Conservation (phyloP, 257 asterid species). For the Gentiana macrophylla region DNA sequence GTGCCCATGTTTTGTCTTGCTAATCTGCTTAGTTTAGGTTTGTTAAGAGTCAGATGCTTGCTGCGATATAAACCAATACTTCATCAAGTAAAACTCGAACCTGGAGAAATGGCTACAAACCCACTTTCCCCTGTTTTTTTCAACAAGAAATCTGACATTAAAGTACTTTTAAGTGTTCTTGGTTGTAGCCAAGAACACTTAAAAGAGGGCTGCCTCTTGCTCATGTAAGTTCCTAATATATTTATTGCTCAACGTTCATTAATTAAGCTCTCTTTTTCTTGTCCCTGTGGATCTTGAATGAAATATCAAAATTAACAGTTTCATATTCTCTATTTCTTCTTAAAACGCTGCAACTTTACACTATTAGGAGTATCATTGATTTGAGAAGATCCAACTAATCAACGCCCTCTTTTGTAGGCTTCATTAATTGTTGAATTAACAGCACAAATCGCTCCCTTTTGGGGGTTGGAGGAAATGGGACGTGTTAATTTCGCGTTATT, state of each 20-base stretch:
- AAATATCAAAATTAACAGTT: neutral
- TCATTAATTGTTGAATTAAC: too few relatives aligned
- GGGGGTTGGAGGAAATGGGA: neutral
- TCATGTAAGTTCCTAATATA: conserved; percentile 29
- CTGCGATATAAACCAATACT: neutral
- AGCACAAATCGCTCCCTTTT: conserved; percentile 3
- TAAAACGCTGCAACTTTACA: neutral
- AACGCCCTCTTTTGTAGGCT: too few relatives aligned
- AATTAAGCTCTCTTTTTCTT: neutral
- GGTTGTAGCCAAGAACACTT: conserved; percentile 39
- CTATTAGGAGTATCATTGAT: neutral
- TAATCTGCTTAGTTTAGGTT: too few relatives aligned
- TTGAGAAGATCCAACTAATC: neutral
- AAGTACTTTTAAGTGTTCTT: conserved; percentile 54
- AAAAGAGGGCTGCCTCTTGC: conserved; percentile 16
- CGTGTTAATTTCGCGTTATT: neutral
- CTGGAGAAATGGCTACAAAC: conserved; percentile 58
- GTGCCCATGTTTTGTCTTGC: too few relatives aligned
- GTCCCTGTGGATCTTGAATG: neutral
- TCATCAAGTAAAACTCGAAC: conserved; percentile 26
- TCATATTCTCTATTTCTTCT: neutral
- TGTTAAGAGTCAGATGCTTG: too few relatives aligned
- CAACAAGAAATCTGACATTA: conserved; percentile 62
- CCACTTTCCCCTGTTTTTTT: conserved; percentile 45
- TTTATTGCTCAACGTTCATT: neutral